Evolutionary conservation across 805 yeast genomes (phyloP).

Genomic region (Wickerhamomyces tratensis): DNA sequence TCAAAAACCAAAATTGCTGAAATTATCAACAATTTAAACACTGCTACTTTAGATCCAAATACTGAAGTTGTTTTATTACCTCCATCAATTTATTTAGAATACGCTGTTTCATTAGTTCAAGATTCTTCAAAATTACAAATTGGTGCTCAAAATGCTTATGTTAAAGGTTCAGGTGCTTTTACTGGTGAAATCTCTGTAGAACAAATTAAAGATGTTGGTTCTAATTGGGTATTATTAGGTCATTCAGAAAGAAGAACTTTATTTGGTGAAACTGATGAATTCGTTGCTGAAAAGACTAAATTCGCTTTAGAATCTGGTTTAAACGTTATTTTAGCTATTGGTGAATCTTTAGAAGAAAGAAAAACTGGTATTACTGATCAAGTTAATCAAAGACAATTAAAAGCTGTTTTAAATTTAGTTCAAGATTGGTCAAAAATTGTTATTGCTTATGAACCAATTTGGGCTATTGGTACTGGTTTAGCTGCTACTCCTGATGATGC

Average conservation of each 20-base stretch:
- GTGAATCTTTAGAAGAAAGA: constrained; percentile 96
- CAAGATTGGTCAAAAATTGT: constrained; percentile 88
- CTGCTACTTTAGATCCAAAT: constrained; percentile 60
- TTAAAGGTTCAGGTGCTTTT: constrained; percentile 90
- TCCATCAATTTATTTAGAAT: constrained; percentile 85
- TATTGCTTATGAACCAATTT: constrained; percentile 97
- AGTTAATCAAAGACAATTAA: constrained; percentile 82
- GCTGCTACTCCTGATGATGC: constrained; percentile 99
- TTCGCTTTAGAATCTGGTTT: constrained; percentile 87
- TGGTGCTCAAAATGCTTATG: constrained; percentile 87
- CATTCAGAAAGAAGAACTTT: constrained; percentile 98
- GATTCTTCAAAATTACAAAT: constrained; percentile 62
- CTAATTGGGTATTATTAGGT: constrained; percentile 91
- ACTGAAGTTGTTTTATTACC: constrained; percentile 95
- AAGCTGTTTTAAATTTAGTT: constrained; percentile 75
- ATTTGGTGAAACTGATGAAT: constrained; percentile 82
- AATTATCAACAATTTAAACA: constrained; percentile 78
- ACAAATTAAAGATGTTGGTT: constrained; percentile 85
- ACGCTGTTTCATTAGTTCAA: constrained; percentile 59
- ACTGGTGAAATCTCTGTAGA: constrained; percentile 94
- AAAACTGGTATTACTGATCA: constrained; percentile 78
- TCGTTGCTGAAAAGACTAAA: constrained; percentile 89
- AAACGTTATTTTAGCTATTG: constrained; percentile 91
- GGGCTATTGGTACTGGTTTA: constrained; percentile 99
- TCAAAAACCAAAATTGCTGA: constrained; percentile 73